These are phyloP conservation scores for Mortierella sp. DNA, from an alignment of 371 early-diverging fungal genomes.

Conservation along the genomic window DNA sequence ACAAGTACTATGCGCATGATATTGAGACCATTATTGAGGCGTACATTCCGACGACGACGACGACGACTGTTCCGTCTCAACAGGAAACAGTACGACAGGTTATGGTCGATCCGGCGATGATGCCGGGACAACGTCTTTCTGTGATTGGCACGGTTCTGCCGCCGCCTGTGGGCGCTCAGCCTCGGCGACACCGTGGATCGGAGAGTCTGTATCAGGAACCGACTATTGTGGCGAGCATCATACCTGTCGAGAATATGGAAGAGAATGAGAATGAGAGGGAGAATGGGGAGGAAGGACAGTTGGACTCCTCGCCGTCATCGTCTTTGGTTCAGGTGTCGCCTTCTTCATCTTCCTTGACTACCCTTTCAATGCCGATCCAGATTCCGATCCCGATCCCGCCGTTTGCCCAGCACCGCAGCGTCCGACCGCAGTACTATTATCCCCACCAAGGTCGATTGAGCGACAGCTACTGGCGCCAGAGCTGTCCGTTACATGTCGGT, in stretches of 20 bases:
- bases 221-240: too few relatives aligned
- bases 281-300: too few relatives aligned
- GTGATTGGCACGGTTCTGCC: too few relatives aligned
- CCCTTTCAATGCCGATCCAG: background rate
- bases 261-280: too few relatives aligned
- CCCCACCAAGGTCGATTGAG: background rate
- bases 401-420: background rate
- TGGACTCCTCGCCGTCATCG: too few relatives aligned
- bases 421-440: background rate
- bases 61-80: too few relatives aligned
- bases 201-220: background rate
- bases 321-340: too few relatives aligned
- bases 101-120: too few relatives aligned
- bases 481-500: background rate
- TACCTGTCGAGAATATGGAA: too few relatives aligned
- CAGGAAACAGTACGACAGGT: too few relatives aligned
- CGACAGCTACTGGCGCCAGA: background rate
- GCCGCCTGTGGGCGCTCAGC: background rate
- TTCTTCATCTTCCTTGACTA: background rate
- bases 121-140: too few relatives aligned
- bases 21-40: background rate
- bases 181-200: background rate
- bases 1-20: background rate
- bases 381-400: background rate
- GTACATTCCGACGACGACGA: background rate